Evolutionary conservation across 371 early-diverging fungal genomes (phyloP), one percentile per base, ranked within the genome.

Genomic region (Mucor velutinosus): DNA sequence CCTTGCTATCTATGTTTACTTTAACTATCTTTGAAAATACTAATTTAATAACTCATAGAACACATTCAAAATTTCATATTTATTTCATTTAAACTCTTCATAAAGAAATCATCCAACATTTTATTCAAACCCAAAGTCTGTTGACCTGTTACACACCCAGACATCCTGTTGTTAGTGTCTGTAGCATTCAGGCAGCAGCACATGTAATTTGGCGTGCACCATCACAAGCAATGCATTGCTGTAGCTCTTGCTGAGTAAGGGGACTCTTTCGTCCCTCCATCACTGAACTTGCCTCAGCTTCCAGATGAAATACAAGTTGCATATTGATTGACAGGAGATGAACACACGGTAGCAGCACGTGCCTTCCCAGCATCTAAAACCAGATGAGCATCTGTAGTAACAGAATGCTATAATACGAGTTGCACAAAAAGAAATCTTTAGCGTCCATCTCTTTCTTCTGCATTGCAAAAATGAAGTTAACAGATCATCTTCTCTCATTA

Each of bases 1-100:
- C 56, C 65, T 82, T n/a, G 64, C 70, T 27, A 70, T 60, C 32
- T 68, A 56, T 56, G 64, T 69, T 35, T 77, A 78, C 64, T 80
- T 62, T 66, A 71, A 72, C 27, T 76, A 47, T 12, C 43, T 65
- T 65, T 65, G 57, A 64, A 62, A 62, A 53, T 62, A 62, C 53
- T 55, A 43, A 62, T 47, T 49, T 51, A 49, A 10, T 56, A 39
- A 7, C 41, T 25, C 55, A 56, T 64, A 64, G 55, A 64, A 21
- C 51, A 21, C 51, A 45, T 47, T 29, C 6, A 47, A 30, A 37
- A 53, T 49, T 62, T 25, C 37, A 37, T 25, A 25, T 37, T 39
- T 37, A 25, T 17, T 39, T 23, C 60, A 49, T 49, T 49, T 23
- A 45, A 19, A 45, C 45, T 19, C 15, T 45, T 19, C 45, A 45